These are phyloP conservation scores for Berkeleyomyces basicola DNA, from an alignment of 2,329 filamentous ascomycete genomes.

Conservation along the genomic window DNA sequence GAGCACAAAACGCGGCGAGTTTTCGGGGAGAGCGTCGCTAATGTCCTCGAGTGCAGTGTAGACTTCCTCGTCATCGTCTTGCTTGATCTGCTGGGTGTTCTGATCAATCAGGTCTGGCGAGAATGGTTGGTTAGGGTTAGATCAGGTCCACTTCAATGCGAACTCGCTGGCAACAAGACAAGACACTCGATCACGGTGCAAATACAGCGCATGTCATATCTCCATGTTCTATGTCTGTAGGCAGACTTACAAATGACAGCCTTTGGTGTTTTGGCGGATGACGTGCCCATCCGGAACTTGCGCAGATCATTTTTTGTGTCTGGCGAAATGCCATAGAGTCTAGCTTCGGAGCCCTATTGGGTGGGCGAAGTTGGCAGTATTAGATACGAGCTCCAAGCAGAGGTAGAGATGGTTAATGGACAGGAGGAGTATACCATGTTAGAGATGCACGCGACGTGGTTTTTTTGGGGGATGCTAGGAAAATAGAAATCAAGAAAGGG, in stretches of 20 bases:
- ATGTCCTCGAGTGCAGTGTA: slow-evolving; percentile 72
- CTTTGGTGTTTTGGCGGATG: slow-evolving; percentile 69
- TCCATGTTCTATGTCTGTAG: not conserved
- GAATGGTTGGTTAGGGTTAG: slow-evolving; percentile 3
- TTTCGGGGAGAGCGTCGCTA: slow-evolving; percentile 78
- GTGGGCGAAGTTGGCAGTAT: not conserved
- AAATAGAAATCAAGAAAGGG: not conserved
- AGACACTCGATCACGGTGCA: too few species aligned
- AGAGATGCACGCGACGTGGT: not conserved
- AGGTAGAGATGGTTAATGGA: not conserved
- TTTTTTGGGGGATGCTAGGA: not conserved
- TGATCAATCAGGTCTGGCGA: slow-evolving; percentile 76
- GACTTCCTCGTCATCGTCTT: slow-evolving; percentile 57
- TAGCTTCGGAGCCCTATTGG: slow-evolving; percentile 56
- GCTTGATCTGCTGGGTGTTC: slow-evolving; percentile 73
- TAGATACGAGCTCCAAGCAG: not conserved
- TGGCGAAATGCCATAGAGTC: slow-evolving; percentile 81
- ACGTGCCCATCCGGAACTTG: slow-evolving; percentile 88
- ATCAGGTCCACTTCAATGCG: not conserved
- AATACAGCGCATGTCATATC: not conserved
- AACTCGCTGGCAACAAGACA: not conserved
- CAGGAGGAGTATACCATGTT: not conserved
- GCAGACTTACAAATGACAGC: slow-evolving; percentile 72
- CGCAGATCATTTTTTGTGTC: slow-evolving; percentile 80
- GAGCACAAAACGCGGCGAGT: slow-evolving; percentile 76